These are phyloP conservation scores for Crithidia brevicula DNA, from an alignment of 208 protist species.

Conservation along the genomic window DNA sequence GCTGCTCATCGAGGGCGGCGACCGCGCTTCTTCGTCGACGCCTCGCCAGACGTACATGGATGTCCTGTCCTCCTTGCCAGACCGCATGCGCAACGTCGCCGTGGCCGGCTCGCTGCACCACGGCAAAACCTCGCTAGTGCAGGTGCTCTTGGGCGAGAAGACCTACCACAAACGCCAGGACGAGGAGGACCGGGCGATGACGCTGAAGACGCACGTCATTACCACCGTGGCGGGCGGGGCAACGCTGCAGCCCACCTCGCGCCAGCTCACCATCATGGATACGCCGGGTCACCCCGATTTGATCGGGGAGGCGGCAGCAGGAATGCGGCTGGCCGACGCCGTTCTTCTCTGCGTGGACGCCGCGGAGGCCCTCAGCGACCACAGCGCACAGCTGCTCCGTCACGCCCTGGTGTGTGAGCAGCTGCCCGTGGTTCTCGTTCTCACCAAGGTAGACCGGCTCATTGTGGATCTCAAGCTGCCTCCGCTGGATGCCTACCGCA, in stretches of 20 bases:
- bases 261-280: constrained; percentile 97
- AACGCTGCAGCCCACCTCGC: constrained; percentile 50
- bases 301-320: constrained; percentile 93
- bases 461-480: constrained; percentile 99
- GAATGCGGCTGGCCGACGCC: constrained; percentile 96
- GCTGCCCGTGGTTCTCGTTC: constrained; percentile 91
- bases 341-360: constrained; percentile 97
- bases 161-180: constrained; percentile 60
- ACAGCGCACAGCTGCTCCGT: constrained; percentile 87
- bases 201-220: constrained; percentile 74
- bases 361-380: constrained; percentile 94
- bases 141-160: constrained; percentile 60
- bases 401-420: constrained; percentile 78
- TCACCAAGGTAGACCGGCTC: constrained; percentile 99
- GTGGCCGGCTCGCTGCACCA: constrained; percentile 96
- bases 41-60: constrained; percentile 45
- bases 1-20: constrained; percentile 25
- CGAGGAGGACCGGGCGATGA: constrained; percentile 66
- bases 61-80: constrained; percentile 53
- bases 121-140: constrained; percentile 98
- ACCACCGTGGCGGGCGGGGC: constrained; percentile 51
- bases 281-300: constrained; percentile 99
- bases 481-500: constrained; percentile 98
- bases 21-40: neutral
- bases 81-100: constrained; percentile 94